phyloP scores from a whole-genome alignment of 176 grass and related monocot species.

The Oryza meyeriana region DNA sequence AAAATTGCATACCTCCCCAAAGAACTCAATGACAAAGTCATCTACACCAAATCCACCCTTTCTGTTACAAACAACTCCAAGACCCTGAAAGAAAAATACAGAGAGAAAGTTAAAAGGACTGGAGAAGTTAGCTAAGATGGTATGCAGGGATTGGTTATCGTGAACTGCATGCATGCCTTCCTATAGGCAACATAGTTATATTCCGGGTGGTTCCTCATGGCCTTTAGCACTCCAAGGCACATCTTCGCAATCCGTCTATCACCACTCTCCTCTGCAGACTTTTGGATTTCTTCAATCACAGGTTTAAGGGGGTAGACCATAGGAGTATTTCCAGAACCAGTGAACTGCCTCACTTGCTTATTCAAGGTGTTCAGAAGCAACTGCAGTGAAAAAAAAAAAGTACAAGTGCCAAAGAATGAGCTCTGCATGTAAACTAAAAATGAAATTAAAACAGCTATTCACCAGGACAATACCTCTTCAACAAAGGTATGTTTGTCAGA shows the following conservation, averaged over 20 bases:
- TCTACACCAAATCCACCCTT: constrained; percentile 80
- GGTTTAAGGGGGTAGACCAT: constrained; percentile 86
- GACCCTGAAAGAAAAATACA: constrained; percentile 62
- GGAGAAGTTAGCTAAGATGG: not conserved
- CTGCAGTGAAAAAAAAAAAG: constrained; percentile 41
- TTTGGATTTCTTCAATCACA: constrained; percentile 88
- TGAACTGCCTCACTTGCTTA: constrained; percentile 86
- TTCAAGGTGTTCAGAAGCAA: constrained; percentile 86
- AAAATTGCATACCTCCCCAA: constrained; percentile 77
- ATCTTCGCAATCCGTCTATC: constrained; percentile 59
- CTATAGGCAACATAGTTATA: constrained; percentile 95
- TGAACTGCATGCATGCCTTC: constrained; percentile 59
- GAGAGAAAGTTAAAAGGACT: constrained; percentile 13
- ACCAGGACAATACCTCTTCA: constrained; percentile 68
- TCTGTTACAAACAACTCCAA: constrained; percentile 97
- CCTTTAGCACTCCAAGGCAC: constrained; percentile 71
- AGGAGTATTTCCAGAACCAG: constrained; percentile 83
- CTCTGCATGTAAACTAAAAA: constrained; percentile 17
- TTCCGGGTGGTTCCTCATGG: constrained; percentile 70
- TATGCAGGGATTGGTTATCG: not conserved
- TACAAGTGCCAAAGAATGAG: constrained; percentile 31
- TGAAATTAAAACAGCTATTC: not conserved
- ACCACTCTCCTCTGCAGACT: constrained; percentile 60
- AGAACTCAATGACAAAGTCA: constrained; percentile 97
- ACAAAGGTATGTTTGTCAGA: constrained; percentile 83